Evolutionary conservation across 345 rosid species (phyloP), one percentile per base, ranked within the genome.

Genomic region (Aegle marmelos): DNA sequence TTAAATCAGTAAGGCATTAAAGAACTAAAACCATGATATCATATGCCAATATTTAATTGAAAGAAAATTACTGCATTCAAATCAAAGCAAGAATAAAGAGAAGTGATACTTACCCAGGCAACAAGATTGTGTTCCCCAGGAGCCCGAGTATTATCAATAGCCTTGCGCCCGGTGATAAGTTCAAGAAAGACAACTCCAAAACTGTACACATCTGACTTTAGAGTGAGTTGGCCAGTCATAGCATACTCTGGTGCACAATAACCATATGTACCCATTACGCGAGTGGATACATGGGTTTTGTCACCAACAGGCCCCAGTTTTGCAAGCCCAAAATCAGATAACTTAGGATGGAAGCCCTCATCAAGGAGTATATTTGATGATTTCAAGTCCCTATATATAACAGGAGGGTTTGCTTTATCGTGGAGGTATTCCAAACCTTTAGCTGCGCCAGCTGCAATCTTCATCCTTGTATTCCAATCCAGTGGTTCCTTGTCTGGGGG

Each of bases 241-340:
- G 99, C 99, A 77, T 95, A 95, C 79, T 95, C 99, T 0, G 99
- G 99, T 39, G 99, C 99, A 88, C 99, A 95, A 75, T 95, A 96
- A 78, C 98, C 99, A 58, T 96, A 92, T n/a, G 99, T 96, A 9
- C 99, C 99, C 99, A 96, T 96, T 72, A 96, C 99, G 74, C 99
- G 94, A 7, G 99, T 95, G 10, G 98, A 96, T 81, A 96, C 99
- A 57, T 96, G 99, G 70, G 99, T 94, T 82, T 96, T 92, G 80
- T 96, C 99, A 25, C 99, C 99, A 54, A 96, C 99, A 48, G 99
- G 99, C 14, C 99, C 99, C 57, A 96, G 81, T 80, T 94, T 96
- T 45, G 99, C 99, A 68, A 96, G 91, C 68, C 99, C 99, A 4
- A 96, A 96, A 85, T 96, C 99, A 2, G 99, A 96, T 80, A 96